phyloP scores from a whole-genome alignment of 1,284 basidiomycete genomes.

The Xanthoconium separans region DNA sequence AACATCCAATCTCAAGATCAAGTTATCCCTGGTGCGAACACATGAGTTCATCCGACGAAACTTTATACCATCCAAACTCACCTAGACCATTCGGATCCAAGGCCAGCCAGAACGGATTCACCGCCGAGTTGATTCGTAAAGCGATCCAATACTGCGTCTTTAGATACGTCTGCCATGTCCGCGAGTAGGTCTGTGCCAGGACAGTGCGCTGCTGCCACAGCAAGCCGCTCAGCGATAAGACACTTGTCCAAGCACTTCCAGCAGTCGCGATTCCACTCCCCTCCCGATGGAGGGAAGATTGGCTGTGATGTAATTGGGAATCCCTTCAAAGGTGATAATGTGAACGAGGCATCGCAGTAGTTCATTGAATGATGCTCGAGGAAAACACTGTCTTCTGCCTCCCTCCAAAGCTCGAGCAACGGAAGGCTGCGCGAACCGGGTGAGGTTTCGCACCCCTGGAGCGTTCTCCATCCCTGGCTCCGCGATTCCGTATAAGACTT shows the following conservation, averaged over 20 bases:
- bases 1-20: constrained; percentile 54
- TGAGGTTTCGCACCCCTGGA: constrained; percentile 3
- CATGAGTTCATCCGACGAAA: constrained; percentile 1
- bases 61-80: constrained; percentile 29
- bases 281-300: constrained; percentile 1
- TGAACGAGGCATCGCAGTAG: constrained; percentile 17
- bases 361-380: constrained; percentile 28
- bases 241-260: constrained; percentile 76
- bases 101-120: constrained; percentile 33
- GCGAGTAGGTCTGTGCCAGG: constrained; percentile 39
- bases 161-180: constrained; percentile 47
- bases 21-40: constrained; percentile 42
- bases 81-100: constrained; percentile 54
- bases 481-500: constrained; percentile 18
- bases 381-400: constrained; percentile 28
- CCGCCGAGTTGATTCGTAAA: constrained; percentile 52
- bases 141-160: constrained; percentile 54
- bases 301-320: background rate
- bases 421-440: constrained; percentile 26
- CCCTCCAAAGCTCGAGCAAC: constrained; percentile 29
- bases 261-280: constrained; percentile 65
- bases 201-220: constrained; percentile 37
- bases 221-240: constrained; percentile 66
- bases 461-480: constrained; percentile 11
- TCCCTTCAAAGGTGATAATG: constrained; percentile 18